Evolutionary conservation across 805 yeast genomes (phyloP).

Genomic region (Saccharomyces jurei): DNA sequence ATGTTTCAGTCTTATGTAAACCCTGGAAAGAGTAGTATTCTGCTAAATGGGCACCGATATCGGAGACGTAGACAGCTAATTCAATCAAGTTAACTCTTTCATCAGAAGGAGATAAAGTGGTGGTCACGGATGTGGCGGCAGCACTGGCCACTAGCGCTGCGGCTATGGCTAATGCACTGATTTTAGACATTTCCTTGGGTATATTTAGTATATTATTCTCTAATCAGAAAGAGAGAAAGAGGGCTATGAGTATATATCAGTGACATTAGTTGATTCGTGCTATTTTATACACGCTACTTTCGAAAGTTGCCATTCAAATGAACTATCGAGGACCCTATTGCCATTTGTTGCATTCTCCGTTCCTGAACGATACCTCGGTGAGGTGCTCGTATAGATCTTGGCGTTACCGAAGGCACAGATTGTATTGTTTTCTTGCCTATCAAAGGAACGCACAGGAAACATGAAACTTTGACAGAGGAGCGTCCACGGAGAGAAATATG

Average conservation of each 20-base stretch:
- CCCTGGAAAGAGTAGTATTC: slow-evolving; percentile 5
- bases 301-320: not conserved
- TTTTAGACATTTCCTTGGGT: slow-evolving; percentile 9
- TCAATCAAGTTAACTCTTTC: slow-evolving; percentile 6
- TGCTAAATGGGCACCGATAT: slow-evolving; percentile 9
- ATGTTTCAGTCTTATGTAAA: not conserved
- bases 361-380: not conserved
- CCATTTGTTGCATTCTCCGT: not conserved
- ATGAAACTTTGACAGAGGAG: not conserved
- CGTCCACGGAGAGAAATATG: not conserved
- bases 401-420: not conserved
- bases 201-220: slow-evolving; percentile 4
- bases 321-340: not conserved
- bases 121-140: slow-evolving; percentile 6
- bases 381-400: not conserved
- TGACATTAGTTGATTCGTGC: not conserved
- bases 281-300: not conserved
- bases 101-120: slow-evolving; percentile 6
- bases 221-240: not conserved
- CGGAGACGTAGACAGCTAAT: slow-evolving; percentile 12
- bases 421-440: not conserved
- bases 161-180: slow-evolving; percentile 26
- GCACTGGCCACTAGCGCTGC: slow-evolving; percentile 7
- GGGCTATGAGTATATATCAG: not conserved
- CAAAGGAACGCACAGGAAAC: not conserved